Percentiles rank a stretch among this genome's conserved stretches.
These are phyloP conservation scores for Cordyceps cateniannulata DNA, from an alignment of 2,329 filamentous ascomycete species.

Conservation along the genomic window DNA sequence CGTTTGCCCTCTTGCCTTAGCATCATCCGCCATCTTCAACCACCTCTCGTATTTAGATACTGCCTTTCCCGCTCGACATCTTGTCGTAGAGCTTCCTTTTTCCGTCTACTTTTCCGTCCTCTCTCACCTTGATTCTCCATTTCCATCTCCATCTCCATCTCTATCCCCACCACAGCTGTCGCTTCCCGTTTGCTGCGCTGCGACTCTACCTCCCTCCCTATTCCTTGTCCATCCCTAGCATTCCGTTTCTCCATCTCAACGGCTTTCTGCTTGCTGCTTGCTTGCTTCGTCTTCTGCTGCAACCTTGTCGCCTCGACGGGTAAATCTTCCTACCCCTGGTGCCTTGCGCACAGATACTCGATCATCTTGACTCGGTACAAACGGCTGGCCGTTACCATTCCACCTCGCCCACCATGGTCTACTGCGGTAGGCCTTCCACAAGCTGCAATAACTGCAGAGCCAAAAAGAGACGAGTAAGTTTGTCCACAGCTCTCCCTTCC, in stretches of 20 bases:
- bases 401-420: slow-evolving; percentile 8
- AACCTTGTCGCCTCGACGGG: background rate
- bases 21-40: background rate
- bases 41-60: slow-evolving; percentile 7
- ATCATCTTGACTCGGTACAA: background rate
- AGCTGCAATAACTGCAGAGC: slow-evolving; percentile 13
- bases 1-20: background rate
- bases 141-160: background rate
- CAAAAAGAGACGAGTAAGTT: slow-evolving; percentile 13
- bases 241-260: background rate
- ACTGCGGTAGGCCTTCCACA: slow-evolving; percentile 12
- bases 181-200: background rate
- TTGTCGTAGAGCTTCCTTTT: slow-evolving; percentile 12
- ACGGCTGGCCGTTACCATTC: slow-evolving; percentile 2
- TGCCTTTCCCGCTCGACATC: slow-evolving; percentile 4
- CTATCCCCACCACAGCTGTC: background rate
- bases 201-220: background rate
- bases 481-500: background rate
- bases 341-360: slow-evolving; percentile 3
- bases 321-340: background rate
- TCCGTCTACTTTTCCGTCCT: slow-evolving; percentile 11
- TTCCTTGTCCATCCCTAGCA: background rate
- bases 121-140: no score
- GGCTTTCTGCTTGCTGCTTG: slow-evolving; percentile 8
- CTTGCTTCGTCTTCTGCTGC: background rate